phyloP scores from a whole-genome alignment of 2,329 filamentous ascomycete genomes.

The Hypoxylon sp. region DNA sequence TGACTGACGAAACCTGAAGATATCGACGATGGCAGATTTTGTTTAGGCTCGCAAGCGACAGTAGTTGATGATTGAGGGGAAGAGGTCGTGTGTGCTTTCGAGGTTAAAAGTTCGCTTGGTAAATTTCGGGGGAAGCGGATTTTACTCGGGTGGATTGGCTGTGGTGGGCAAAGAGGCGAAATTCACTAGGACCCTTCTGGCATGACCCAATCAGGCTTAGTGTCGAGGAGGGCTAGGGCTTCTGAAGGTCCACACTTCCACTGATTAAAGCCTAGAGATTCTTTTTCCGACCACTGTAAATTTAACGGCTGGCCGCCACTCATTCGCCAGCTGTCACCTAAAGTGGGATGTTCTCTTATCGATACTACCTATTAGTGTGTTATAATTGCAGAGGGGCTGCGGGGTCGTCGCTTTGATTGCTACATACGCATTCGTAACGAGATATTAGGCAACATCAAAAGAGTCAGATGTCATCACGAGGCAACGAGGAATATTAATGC shows the following conservation, averaged over 20 bases:
- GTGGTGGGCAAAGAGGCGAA: conserved; percentile 44
- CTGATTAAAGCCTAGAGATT: conserved; percentile 12
- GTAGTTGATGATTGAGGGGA: conserved; percentile 57
- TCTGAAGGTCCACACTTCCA: conserved; percentile 35
- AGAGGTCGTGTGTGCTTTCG: conserved; percentile 65
- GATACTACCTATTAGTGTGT: not conserved
- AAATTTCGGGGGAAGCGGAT: conserved; percentile 52
- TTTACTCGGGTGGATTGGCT: conserved; percentile 45
- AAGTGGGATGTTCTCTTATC: conserved; percentile 8
- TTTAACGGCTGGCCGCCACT: not conserved
- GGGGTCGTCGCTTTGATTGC: conserved; percentile 7
- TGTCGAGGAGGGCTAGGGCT: conserved; percentile 53
- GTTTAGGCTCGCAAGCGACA: conserved; percentile 61
- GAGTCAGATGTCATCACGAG: not conserved
- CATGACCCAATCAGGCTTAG: conserved; percentile 49
- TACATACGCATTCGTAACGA: conserved; percentile 27
- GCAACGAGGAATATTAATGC: not conserved
- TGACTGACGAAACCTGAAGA: conserved; percentile 68
- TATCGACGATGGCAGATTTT: conserved; percentile 63
- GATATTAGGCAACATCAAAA: conserved; percentile 35
- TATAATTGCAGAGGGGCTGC: conserved; percentile 25
- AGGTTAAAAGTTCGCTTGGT: conserved; percentile 58
- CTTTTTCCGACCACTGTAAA: conserved; percentile 20
- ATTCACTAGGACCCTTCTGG: conserved; percentile 41
- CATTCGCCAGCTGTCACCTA: conserved; percentile 9